A percentile compares a stretch with the other conserved stretches of the same genome.
These are phyloP conservation scores for Psilocybe cubensis DNA, from an alignment of 768 basidiomycete genomes.

Conservation along the genomic window DNA sequence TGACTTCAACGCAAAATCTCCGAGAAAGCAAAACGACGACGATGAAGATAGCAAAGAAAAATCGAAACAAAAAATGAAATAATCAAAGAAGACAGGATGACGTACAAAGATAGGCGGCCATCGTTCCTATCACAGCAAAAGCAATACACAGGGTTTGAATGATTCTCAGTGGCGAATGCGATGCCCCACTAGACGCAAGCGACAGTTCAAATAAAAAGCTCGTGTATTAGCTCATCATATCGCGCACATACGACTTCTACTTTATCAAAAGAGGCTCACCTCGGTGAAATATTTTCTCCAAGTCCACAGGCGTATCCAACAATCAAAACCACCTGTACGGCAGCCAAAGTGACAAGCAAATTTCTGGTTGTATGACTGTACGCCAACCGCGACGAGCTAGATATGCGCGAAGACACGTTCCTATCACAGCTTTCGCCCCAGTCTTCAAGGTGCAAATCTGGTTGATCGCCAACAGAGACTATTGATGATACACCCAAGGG, in stretches of 20 bases:
- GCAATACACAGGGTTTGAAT: slow-evolving; percentile 24
- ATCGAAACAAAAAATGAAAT: neutral
- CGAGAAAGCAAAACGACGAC: neutral
- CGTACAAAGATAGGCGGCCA: slow-evolving; percentile 31
- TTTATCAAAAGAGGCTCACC: neutral
- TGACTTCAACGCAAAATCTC: too few species aligned
- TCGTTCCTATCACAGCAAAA: slow-evolving; percentile 25
- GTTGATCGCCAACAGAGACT: too few species aligned
- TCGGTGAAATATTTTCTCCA: slow-evolving; percentile 1
- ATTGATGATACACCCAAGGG: too few species aligned
- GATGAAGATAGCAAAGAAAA: slow-evolving; percentile 1
- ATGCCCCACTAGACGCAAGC: neutral
- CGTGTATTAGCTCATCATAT: too few species aligned
- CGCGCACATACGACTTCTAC: too few species aligned
- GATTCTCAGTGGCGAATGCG: slow-evolving; percentile 18
- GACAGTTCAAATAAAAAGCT: neutral
- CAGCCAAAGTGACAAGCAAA: slow-evolving; percentile 19
- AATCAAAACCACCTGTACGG: slow-evolving; percentile 17
- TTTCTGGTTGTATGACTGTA: slow-evolving; percentile 18
- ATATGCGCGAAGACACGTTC: neutral
- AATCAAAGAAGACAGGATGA: slow-evolving; percentile 11
- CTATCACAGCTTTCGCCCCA: neutral
- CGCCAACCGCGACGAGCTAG: too few species aligned
- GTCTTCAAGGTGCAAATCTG: too few species aligned
- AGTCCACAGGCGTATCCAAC: slow-evolving; percentile 19